Percentiles rank a stretch among this genome's conserved stretches.
phyloP scores from a whole-genome alignment of 495 filamentous ascomycete genomes.

The Trichoderma gamsii region DNA sequence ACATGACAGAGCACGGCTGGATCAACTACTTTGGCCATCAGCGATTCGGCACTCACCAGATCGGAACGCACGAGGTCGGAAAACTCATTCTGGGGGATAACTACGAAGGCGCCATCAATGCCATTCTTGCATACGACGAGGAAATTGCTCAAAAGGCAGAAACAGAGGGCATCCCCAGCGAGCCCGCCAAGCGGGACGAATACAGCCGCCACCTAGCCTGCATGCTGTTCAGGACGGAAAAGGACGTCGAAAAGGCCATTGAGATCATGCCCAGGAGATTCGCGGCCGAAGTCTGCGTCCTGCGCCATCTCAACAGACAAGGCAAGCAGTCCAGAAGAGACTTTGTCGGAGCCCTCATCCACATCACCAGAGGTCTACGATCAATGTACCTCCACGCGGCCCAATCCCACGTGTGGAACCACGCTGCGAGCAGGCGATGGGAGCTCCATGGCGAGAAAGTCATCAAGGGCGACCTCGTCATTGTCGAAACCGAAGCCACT shows the following conservation, averaged over 20 bases:
- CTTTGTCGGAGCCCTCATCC: constrained; percentile 69
- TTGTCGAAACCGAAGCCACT: constrained; percentile 41
- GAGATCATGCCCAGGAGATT: constrained; percentile 72
- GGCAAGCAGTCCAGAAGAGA: constrained; percentile 43
- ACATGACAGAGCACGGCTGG: constrained; percentile 66
- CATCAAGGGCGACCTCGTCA: constrained; percentile 79
- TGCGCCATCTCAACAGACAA: constrained; percentile 57
- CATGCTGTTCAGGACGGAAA: constrained; percentile 57
- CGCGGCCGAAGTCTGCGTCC: constrained; percentile 68
- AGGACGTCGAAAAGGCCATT: constrained; percentile 51
- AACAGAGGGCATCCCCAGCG: constrained; percentile 37
- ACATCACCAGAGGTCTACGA: constrained; percentile 69
- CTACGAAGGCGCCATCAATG: constrained; percentile 69
- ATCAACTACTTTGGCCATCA: constrained; percentile 97
- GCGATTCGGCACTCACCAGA: constrained; percentile 80
- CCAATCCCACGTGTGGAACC: constrained; percentile 91
- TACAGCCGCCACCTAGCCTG: constrained; percentile 68
- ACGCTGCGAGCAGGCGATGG: constrained; percentile 72
- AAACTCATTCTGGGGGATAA: constrained; percentile 75
- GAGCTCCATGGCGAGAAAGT: constrained; percentile 61
- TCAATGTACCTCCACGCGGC: constrained; percentile 97
- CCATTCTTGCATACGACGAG: constrained; percentile 60
- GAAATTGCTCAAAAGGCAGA: constrained; percentile 30
- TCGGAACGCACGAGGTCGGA: constrained; percentile 75
- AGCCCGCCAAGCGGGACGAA: constrained; percentile 53